A percentile compares a stretch with the other conserved stretches of the same genome.
These are phyloP conservation scores for Nakataea oryzae DNA, from an alignment of 2,329 filamentous ascomycete genomes.

Conservation along the genomic window DNA sequence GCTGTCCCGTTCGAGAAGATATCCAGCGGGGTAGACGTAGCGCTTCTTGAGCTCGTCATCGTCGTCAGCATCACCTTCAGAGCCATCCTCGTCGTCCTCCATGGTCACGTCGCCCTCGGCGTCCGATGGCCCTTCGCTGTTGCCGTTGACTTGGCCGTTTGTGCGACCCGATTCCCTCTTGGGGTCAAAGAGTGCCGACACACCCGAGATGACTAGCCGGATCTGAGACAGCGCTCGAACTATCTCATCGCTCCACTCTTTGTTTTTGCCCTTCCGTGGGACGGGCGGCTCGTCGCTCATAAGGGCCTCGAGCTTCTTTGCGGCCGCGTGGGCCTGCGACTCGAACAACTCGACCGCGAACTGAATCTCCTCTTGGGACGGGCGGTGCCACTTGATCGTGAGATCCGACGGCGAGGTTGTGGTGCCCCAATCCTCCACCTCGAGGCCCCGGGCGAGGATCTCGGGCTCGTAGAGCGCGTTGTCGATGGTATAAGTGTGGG, in stretches of 20 bases:
- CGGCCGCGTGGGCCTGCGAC: slow-evolving; percentile 67
- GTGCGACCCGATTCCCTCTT: slow-evolving; percentile 41
- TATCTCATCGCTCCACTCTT: slow-evolving; percentile 97
- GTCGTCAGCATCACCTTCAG: slow-evolving; percentile 55
- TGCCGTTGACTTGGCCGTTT: slow-evolving; percentile 31
- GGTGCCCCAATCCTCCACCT: slow-evolving; percentile 75
- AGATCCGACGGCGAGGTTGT: slow-evolving; percentile 64
- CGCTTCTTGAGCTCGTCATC: slow-evolving; percentile 65
- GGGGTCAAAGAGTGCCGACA: slow-evolving; percentile 82
- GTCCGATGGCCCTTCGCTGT: slow-evolving; percentile 15
- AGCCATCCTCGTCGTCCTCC: slow-evolving; percentile 40
- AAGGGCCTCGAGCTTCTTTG: slow-evolving; percentile 65
- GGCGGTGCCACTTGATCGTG: slow-evolving; percentile 85
- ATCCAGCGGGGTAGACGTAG: slow-evolving; percentile 83
- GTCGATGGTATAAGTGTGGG: slow-evolving; percentile 87
- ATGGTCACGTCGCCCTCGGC: slow-evolving; percentile 33
- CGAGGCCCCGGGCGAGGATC: slow-evolving; percentile 59
- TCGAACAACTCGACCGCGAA: slow-evolving; percentile 88
- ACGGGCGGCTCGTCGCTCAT: slow-evolving; percentile 73
- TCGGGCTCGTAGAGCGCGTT: slow-evolving; percentile 79
- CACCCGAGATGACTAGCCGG: slow-evolving; percentile 79
- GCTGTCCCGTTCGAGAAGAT: slow-evolving; percentile 56
- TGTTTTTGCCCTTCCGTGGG: slow-evolving; percentile 88
- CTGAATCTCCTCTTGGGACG: slow-evolving; percentile 66
- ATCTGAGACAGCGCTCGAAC: slow-evolving; percentile 82